These are phyloP conservation scores for Pestalotiopsis fici DNA, from an alignment of 2,329 filamentous ascomycete genomes.

Conservation along the genomic window DNA sequence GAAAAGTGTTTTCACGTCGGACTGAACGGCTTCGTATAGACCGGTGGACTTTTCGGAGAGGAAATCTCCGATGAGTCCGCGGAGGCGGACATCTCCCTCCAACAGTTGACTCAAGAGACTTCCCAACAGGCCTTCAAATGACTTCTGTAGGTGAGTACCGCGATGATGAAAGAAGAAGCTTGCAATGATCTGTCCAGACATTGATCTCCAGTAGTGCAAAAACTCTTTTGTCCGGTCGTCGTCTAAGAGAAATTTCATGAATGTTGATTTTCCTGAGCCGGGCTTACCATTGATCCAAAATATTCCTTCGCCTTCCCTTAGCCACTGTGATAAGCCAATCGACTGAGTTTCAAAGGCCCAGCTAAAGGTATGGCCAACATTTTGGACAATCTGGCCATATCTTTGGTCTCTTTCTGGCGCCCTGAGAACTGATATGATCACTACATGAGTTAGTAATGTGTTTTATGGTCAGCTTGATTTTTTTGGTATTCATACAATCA, in stretches of 20 bases:
- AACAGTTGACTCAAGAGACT: conserved; percentile 9
- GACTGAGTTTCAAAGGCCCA: conserved; percentile 15
- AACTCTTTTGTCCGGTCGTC: conserved; percentile 12
- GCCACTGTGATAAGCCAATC: conserved; percentile 10
- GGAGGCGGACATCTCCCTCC: background rate
- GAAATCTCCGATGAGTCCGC: no score
- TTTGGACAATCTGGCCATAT: background rate
- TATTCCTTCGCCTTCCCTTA: conserved; percentile 7
- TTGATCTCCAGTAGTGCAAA: conserved; percentile 8
- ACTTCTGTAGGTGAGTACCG: conserved; percentile 15
- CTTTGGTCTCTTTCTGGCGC: background rate
- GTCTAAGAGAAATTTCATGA: conserved; percentile 22
- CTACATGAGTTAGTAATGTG: background rate
- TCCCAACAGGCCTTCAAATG: conserved; percentile 17
- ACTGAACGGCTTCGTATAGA: no score
- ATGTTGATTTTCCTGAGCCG: conserved; percentile 19
- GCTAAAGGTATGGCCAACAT: conserved; percentile 4
- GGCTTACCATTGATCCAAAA: conserved; percentile 22
- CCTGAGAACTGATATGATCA: background rate
- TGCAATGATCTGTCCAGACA: conserved; percentile 8
- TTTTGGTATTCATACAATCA: background rate
- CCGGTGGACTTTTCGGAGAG: no score
- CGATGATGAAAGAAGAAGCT: conserved; percentile 18
- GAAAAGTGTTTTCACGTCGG: no score
- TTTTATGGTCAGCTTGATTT: background rate